phyloP scores from a whole-genome alignment of 257 asterid genomes.

The Paraleonurus japonicus region DNA sequence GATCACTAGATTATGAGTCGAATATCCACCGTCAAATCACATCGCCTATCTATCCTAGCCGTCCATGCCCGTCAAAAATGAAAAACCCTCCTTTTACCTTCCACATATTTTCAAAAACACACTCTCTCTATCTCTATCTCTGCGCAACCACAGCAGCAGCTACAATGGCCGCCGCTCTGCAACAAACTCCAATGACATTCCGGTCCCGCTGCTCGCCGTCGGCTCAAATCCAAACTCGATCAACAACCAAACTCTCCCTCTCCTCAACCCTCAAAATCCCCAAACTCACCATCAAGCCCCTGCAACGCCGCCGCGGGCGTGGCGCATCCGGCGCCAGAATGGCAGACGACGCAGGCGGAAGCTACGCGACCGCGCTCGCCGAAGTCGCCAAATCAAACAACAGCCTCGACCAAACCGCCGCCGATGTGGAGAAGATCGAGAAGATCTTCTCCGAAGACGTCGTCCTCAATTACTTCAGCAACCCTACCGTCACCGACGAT shows the following conservation, averaged over 20 bases:
- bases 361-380: constrained; percentile 24
- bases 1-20: constrained; percentile 33
- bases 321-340: constrained; percentile 25
- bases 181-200: constrained; percentile 17
- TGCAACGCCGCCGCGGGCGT: constrained; percentile 9
- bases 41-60: constrained; percentile 32
- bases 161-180: constrained; percentile 31
- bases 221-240: background rate
- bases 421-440: constrained; percentile 14
- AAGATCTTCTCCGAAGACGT: constrained; percentile 8
- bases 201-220: constrained; percentile 24
- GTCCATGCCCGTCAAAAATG: constrained; percentile 30
- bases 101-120: constrained; percentile 9
- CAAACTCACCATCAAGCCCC: constrained; percentile 9
- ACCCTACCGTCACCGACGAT: constrained; percentile 5
- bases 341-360: constrained; percentile 23
- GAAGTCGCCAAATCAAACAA: constrained; percentile 12
- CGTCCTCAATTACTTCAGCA: constrained; percentile 9
- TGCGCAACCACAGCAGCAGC: constrained; percentile 5
- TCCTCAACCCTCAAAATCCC: constrained; percentile 16
- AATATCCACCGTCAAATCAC: constrained; percentile 36
- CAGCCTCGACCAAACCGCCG: constrained; percentile 8
- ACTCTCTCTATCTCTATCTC: background rate
- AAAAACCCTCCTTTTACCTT: constrained; percentile 33
- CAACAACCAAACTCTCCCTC: constrained; percentile 17